These are phyloP conservation scores for Dictyostelium discoideum DNA, from an alignment of 78 protist species.

Conservation along the genomic window DNA sequence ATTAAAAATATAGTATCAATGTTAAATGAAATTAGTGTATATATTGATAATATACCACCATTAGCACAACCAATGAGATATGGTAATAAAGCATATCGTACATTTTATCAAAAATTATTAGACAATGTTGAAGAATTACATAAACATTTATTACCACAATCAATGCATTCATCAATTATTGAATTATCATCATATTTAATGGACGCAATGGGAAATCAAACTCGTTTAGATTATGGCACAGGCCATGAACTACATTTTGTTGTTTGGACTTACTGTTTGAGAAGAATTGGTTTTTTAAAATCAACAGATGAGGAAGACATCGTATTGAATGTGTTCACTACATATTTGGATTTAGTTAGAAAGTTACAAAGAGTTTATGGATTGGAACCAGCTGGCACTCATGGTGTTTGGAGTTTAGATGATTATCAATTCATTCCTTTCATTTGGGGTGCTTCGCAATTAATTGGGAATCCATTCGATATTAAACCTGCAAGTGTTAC, in stretches of 20 bases:
- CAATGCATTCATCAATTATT: not conserved
- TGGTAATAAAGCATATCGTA: slow-evolving; percentile 92
- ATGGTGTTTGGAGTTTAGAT: slow-evolving; percentile 99
- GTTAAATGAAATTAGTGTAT: slow-evolving; percentile 37
- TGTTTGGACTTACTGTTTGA: slow-evolving; percentile 43
- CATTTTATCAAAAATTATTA: slow-evolving; percentile 26
- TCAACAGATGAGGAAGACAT: slow-evolving; percentile 54
- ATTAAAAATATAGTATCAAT: slow-evolving; percentile 1
- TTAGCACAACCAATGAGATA: slow-evolving; percentile 82
- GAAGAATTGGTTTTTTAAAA: slow-evolving; percentile 34
- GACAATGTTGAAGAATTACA: slow-evolving; percentile 20
- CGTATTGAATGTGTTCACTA: slow-evolving; percentile 55
- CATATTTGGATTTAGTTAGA: slow-evolving; percentile 80
- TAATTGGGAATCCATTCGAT: slow-evolving; percentile 31
- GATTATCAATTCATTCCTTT: slow-evolving; percentile 97
- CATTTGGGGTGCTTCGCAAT: slow-evolving; percentile 96
- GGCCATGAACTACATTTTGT: slow-evolving; percentile 96
- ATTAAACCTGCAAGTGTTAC: slow-evolving; percentile 67
- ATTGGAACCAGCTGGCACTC: slow-evolving; percentile 98
- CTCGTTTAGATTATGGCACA: slow-evolving; percentile 99
- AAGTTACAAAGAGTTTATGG: slow-evolving; percentile 87
- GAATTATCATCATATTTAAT: slow-evolving; percentile 91
- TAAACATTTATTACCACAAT: slow-evolving; percentile 23
- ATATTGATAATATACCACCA: slow-evolving; percentile 87
- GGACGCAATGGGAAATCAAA: slow-evolving; percentile 91